Evolutionary conservation across 2,329 filamentous ascomycete genomes (phyloP), one percentile per base, ranked within the genome.

Genomic region (Leptographium wingfieldii): DNA sequence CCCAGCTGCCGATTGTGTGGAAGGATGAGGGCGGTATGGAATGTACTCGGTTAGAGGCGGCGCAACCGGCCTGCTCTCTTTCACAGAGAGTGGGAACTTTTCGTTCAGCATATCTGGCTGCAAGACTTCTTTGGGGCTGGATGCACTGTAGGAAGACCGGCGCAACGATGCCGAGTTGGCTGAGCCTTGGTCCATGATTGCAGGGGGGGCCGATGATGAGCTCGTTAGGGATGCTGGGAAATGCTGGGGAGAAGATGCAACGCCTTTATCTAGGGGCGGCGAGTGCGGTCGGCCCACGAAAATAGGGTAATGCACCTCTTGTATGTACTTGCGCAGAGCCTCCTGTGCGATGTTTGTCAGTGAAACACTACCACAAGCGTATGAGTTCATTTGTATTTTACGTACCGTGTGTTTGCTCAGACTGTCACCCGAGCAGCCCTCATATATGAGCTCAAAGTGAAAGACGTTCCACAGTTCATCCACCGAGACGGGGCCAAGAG

Each of bases 391-490:
- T 5, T 40, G 53, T 38, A 3, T 9, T 14, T 16, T 2, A 25
- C 52, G 56, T 70, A 84, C 83, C 75, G 83, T 81, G 71, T 86
- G 78, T 62, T 79, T 75, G 46, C 75, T 73, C 60, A 83, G 66
- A 3, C 83, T 76, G 33, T 81, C 76, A 53, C 72, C 73, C 2
- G 81, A 79, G 65, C 85, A 83, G 10, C 82, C 83, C 61, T 83
- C 81, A 48, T 73, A 74, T 55, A 81, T 76, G 29, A 86, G 73
- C 64, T 84, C 81, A n/a, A 74, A 68, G 62, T 78, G 76, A 67
- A 86, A 85, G 60, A 79, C 74, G 60, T 76, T 76, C 82, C 82
- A 85, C 35, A 83, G 69, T 31, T 77, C 74, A 53, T 81, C 78
- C 27, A 80, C 76, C 1, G 60, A 60, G 0, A 62, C 27, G 27